phyloP scores from a whole-genome alignment of 129 eudicot genomes.

The Tanacetum coccineum region DNA sequence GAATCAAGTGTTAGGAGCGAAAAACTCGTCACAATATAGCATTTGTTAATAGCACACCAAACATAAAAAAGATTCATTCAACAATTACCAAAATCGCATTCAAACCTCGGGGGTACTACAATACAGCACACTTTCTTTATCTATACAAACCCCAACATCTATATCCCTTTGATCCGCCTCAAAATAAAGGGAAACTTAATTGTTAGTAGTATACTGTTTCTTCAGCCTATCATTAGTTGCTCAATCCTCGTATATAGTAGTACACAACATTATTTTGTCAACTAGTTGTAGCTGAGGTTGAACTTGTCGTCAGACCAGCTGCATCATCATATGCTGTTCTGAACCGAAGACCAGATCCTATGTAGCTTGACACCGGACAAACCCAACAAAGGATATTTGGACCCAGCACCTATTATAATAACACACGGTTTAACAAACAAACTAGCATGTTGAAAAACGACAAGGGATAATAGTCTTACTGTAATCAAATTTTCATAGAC shows the following conservation, averaged over 20 bases:
- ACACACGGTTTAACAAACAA: neutral
- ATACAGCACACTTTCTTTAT: too few relatives aligned
- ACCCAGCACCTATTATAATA: constrained; percentile 63
- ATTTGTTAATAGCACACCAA: too few relatives aligned
- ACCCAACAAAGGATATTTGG: constrained; percentile 75
- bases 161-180: constrained; percentile 3
- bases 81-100: too few relatives aligned
- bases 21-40: too few relatives aligned
- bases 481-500: constrained; percentile 64
- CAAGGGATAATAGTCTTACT: constrained; percentile 36
- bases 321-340: constrained; percentile 44
- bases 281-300: constrained; percentile 16
- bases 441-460: neutral
- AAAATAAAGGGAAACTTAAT: neutral
- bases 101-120: too few relatives aligned
- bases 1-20: too few relatives aligned
- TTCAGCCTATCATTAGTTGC: constrained; percentile 19
- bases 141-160: neutral
- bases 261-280: constrained; percentile 8
- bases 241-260: neutral
- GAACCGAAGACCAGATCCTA: constrained; percentile 78
- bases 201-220: neutral
- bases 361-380: constrained; percentile 66
- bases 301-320: neutral
- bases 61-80: too few relatives aligned